Conservation (phyloP, 192 early-diverging fungal species). For the Dissophora globulifera region DNA sequence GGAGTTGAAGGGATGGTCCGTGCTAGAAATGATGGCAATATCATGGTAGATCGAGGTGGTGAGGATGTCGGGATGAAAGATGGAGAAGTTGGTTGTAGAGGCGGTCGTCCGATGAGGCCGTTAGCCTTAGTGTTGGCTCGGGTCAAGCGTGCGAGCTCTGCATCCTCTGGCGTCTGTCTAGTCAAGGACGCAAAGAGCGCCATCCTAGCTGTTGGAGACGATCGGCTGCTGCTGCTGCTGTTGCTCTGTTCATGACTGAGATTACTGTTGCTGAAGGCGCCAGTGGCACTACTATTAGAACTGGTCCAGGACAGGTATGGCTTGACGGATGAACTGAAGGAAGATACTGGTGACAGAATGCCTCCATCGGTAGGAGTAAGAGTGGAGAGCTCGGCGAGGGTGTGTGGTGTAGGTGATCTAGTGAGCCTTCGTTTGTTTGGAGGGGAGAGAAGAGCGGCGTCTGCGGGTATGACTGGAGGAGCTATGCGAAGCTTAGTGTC, state of each 20-base stretch:
- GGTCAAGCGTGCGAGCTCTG: constrained; percentile 19
- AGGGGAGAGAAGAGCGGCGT: neutral
- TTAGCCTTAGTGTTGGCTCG: constrained; percentile 23
- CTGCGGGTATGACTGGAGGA: neutral
- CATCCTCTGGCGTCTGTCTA: constrained; percentile 4
- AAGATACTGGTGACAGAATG: no score
- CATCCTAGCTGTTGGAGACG: neutral
- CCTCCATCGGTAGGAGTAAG: no score
- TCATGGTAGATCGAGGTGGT: neutral
- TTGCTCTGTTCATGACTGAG: neutral
- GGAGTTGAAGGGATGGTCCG: neutral
- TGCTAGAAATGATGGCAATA: neutral
- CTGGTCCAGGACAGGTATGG: no score
- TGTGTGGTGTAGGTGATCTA: neutral
- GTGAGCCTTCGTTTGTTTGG: neutral
- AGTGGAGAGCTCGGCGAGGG: neutral
- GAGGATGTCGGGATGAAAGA: neutral
- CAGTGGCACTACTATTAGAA: no score
- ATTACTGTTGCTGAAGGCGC: no score
- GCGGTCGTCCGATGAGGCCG: neutral
- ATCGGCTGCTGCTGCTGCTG: neutral
- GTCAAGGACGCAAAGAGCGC: constrained; percentile 8
- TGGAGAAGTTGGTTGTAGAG: neutral
- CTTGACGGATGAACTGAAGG: no score
- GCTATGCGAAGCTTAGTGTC: neutral